Base-by-base conservation (phyloP, 2,329 filamentous ascomycete genomes). In the Ascochyta lentis region DNA sequence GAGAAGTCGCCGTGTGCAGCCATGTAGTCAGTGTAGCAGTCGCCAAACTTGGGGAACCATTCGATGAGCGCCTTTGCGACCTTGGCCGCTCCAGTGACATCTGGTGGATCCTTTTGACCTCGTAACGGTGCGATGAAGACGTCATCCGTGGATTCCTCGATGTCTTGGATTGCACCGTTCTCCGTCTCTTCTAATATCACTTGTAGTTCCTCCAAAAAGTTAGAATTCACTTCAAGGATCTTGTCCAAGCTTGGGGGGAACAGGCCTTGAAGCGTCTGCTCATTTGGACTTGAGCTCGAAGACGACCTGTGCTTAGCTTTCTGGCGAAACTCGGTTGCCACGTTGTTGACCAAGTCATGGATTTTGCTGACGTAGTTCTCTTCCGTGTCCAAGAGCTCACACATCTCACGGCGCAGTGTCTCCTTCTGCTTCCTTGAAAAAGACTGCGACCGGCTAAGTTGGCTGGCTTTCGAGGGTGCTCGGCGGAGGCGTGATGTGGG, bases 11-110 rank as follows among this genome's bases (percentile, higher is more conserved):
- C 90, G 74, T 96, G 96, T 10, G 92, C 89, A 65, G 88, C 88
- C 75, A 99, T 95, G 74, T 98, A 99, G 62, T 96, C 89, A 64
- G 92, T 89, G 73, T 99, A 99, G 69, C 91, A 92, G 55, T 92
- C 87, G 24, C 91, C 90, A 71, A 99, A 98, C 63, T 89, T 88
- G 6, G 95, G 95, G 63, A 99, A 95, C 91, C 92, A 96, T 63
- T 96, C 90, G 4, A 95, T 79, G 57, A 97, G 87, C 44, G 92
- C 81, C 66, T 89, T 91, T 38, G 92, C 91, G 72, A 97, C 89
- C 37, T 87, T 84, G 35, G 90, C 78, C 15, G 91, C 86, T 46
- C 94, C 94, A 64, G 89, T 92, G 16, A 89, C 86, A 71, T 96
- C 92, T 71, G 84, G 87, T 48, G 61, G 66, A 50, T 72, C 73